Percentiles rank a stretch among this genome's conserved stretches.
Conservation (phyloP, 2,329 filamentous ascomycete genomes). For the Pseudopyricularia cyperi region DNA sequence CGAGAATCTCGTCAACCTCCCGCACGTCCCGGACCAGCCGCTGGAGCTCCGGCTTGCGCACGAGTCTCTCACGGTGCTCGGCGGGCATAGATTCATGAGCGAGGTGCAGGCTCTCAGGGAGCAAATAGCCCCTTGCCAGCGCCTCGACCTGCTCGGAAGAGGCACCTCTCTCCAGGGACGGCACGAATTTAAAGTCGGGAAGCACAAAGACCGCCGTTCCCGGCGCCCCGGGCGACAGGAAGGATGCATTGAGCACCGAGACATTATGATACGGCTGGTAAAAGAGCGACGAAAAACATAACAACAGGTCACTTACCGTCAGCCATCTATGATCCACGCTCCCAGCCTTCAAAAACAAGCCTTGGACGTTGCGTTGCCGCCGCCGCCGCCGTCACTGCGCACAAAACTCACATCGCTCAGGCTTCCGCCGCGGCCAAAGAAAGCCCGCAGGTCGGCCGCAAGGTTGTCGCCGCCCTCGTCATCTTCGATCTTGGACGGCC, state of each 20-base stretch:
- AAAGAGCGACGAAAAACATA: not conserved
- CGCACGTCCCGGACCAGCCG: constrained; percentile 41
- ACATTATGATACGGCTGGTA: constrained; percentile 71
- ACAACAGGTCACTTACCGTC: constrained; percentile 15
- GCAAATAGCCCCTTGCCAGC: constrained; percentile 51
- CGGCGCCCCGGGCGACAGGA: constrained; percentile 40
- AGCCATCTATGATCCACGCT: too few species aligned
- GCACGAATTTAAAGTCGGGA: constrained; percentile 72
- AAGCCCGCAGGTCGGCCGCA: constrained; percentile 57
- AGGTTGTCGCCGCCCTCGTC: constrained; percentile 56
- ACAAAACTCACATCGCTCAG: constrained; percentile 48
- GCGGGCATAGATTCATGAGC: constrained; percentile 47
- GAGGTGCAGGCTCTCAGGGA: constrained; percentile 48
- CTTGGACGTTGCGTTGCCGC: too few species aligned
- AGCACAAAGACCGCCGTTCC: constrained; percentile 59
- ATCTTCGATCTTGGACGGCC: constrained; percentile 74
- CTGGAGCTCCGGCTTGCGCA: constrained; percentile 37
- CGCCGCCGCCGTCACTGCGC: too few species aligned
- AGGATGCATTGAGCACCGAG: constrained; percentile 63
- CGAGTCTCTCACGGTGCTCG: constrained; percentile 38
- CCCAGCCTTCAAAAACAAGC: too few species aligned
- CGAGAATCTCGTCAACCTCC: constrained; percentile 53
- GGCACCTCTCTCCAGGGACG: constrained; percentile 48
- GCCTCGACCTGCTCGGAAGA: constrained; percentile 41
- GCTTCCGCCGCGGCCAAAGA: constrained; percentile 51